A percentile compares a stretch with the other conserved stretches of the same genome.
phyloP scores from a whole-genome alignment of 192 early-diverging fungal genomes.

The Coemansia sp. region DNA sequence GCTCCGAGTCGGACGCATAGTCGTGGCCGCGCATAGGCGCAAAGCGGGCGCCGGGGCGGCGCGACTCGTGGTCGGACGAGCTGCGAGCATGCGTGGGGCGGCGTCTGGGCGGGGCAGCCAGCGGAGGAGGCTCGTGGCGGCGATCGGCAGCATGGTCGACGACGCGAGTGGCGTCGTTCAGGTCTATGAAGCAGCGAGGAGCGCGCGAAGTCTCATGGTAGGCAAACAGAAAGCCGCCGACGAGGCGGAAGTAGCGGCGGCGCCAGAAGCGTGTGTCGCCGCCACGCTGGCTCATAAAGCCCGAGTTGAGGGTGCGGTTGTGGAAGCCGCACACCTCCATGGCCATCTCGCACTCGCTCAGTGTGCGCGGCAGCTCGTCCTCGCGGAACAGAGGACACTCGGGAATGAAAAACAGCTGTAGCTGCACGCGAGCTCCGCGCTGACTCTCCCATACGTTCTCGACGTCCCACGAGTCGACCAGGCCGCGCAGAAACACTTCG shows the following conservation, averaged over 20 bases:
- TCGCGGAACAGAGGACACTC: slow-evolving; percentile 51
- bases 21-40: slow-evolving; percentile 18
- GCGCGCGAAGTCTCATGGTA: slow-evolving; percentile 54
- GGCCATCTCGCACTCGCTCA: slow-evolving; percentile 52
- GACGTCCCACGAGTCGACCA: slow-evolving; percentile 53
- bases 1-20: slow-evolving; percentile 53
- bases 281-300: slow-evolving; percentile 55
- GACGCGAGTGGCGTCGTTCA: slow-evolving; percentile 48
- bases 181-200: slow-evolving; percentile 51
- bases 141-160: slow-evolving; percentile 32
- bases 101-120: slow-evolving; percentile 1
- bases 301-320: slow-evolving; percentile 51
- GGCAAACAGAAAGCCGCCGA: slow-evolving; percentile 53
- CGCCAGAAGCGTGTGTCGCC: slow-evolving; percentile 57
- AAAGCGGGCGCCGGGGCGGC: slow-evolving; percentile 10
- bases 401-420: slow-evolving; percentile 56
- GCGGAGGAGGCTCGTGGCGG: neutral
- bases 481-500: slow-evolving; percentile 48
- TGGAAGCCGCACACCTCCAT: slow-evolving; percentile 56
- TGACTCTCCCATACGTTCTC: slow-evolving; percentile 54
- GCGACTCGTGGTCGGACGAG: slow-evolving; percentile 44
- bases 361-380: slow-evolving; percentile 49
- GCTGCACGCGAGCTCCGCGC: slow-evolving; percentile 41
- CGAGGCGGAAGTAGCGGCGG: slow-evolving; percentile 51
- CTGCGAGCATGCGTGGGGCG: slow-evolving; percentile 46